Percentiles rank a stretch among this genome's conserved stretches.
These are phyloP conservation scores for Huntiella savannae DNA, from an alignment of 2,329 filamentous ascomycete species.

Conservation along the genomic window DNA sequence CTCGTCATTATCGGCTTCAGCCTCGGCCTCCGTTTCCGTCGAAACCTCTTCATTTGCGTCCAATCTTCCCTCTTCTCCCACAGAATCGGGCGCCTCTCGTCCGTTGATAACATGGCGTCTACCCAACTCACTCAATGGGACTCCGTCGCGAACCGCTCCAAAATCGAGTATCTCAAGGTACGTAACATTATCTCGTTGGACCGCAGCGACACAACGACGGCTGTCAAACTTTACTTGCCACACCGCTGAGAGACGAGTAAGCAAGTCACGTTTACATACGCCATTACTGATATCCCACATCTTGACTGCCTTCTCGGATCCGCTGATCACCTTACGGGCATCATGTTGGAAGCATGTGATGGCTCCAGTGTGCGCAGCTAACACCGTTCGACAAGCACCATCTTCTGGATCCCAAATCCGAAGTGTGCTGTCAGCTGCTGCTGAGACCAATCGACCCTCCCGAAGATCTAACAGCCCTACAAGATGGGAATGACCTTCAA, in stretches of 20 bases:
- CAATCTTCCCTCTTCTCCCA: no score
- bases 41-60: no score
- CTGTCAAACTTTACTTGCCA: slow-evolving; percentile 99
- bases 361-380: slow-evolving; percentile 86
- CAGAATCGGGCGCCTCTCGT: no score
- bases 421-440: slow-evolving; percentile 84
- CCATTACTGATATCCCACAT: slow-evolving; percentile 96
- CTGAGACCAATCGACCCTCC: slow-evolving; percentile 79
- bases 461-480: slow-evolving; percentile 82
- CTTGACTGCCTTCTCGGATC: slow-evolving; percentile 87
- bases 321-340: slow-evolving; percentile 86
- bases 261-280: slow-evolving; percentile 76
- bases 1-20: no score
- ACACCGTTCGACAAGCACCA: slow-evolving; percentile 71
- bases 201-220: slow-evolving; percentile 82
- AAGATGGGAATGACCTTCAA: slow-evolving; percentile 82
- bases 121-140: slow-evolving; percentile 57
- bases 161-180: slow-evolving; percentile 98
- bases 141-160: slow-evolving; percentile 77
- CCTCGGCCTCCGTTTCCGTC: no score
- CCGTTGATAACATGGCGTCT: slow-evolving; percentile 50
- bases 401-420: slow-evolving; percentile 94
- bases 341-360: slow-evolving; percentile 99
- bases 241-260: slow-evolving; percentile 87
- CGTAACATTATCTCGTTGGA: slow-evolving; percentile 78